phyloP scores from a whole-genome alignment of 257 asterid genomes.

The Solanum pimpinellifolium region DNA sequence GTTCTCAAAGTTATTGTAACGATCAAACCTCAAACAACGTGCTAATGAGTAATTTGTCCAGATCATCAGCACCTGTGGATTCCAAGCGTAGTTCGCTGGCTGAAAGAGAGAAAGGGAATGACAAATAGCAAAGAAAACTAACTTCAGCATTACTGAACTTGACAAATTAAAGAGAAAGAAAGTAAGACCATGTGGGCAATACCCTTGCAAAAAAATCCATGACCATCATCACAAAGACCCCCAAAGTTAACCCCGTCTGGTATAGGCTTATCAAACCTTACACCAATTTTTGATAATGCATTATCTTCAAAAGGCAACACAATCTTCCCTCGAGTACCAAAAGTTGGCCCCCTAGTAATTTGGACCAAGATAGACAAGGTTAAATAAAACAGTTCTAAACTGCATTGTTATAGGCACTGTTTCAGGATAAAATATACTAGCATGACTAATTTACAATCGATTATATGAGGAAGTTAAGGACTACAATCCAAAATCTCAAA shows the following conservation, averaged over 20 bases:
- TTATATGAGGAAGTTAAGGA: neutral
- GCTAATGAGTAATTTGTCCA: slow-evolving; percentile 54
- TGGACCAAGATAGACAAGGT: slow-evolving; percentile 12
- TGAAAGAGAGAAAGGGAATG: slow-evolving; percentile 14
- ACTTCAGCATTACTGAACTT: neutral
- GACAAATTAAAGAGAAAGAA: neutral
- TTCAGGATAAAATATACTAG: neutral
- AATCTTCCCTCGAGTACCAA: slow-evolving; percentile 80
- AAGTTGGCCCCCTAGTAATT: slow-evolving; percentile 71
- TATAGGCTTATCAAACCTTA: slow-evolving; percentile 68
- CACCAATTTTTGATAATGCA: slow-evolving; percentile 74
- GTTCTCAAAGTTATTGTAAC: neutral
- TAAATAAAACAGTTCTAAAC: neutral
- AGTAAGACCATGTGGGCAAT: slow-evolving; percentile 11
- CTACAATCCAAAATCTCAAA: neutral
- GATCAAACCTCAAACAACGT: slow-evolving; percentile 77
- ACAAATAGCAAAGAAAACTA: neutral
- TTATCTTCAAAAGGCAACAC: slow-evolving; percentile 72
- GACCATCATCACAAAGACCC: slow-evolving; percentile 68
- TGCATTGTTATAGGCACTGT: neutral
- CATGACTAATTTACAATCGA: neutral
- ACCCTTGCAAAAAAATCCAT: slow-evolving; percentile 97
- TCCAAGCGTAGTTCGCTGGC: slow-evolving; percentile 73
- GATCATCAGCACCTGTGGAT: slow-evolving; percentile 53
- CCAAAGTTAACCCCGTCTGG: slow-evolving; percentile 90